Conservation (phyloP, 2,329 filamentous ascomycete species). For the Monosporascus sp. region DNA sequence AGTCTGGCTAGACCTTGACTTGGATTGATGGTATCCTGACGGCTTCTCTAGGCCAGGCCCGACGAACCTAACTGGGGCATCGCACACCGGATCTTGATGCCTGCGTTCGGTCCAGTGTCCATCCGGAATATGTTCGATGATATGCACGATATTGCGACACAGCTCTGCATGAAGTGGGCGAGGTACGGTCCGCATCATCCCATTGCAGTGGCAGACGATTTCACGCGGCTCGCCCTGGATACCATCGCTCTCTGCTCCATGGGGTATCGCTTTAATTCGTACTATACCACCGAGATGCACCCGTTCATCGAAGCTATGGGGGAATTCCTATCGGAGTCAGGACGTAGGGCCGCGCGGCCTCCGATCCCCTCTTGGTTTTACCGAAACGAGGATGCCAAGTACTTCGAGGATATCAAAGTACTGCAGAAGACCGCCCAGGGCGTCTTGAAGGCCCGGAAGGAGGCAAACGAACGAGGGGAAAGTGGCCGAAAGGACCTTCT, state of each 20-base stretch:
- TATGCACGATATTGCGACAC: constrained; percentile 62
- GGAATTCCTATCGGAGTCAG: constrained; percentile 53
- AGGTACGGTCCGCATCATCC: constrained; percentile 51
- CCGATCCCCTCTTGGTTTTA: constrained; percentile 44
- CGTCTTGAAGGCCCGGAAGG: constrained; percentile 54
- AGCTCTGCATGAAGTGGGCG: constrained; percentile 64
- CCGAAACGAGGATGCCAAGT: constrained; percentile 43
- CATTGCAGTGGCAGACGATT: constrained; percentile 43
- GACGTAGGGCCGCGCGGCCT: constrained; percentile 42
- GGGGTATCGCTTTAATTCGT: constrained; percentile 69
- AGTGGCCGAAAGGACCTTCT: constrained; percentile 57
- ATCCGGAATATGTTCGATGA: constrained; percentile 65
- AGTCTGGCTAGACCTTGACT: constrained; percentile 17
- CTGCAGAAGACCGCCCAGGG: constrained; percentile 51
- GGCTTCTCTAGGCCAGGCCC: constrained; percentile 27
- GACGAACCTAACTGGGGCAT: constrained; percentile 57
- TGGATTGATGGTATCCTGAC: neutral
- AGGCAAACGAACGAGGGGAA: constrained; percentile 34
- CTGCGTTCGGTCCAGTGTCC: constrained; percentile 63
- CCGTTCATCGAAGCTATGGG: constrained; percentile 66
- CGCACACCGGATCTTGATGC: constrained; percentile 37
- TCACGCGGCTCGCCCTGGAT: constrained; percentile 58
- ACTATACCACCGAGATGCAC: constrained; percentile 63
- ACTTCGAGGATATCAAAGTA: constrained; percentile 46
- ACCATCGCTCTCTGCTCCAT: constrained; percentile 67